phyloP scores from a whole-genome alignment of 2,329 filamentous ascomycete species.

The Botrytis porri region DNA sequence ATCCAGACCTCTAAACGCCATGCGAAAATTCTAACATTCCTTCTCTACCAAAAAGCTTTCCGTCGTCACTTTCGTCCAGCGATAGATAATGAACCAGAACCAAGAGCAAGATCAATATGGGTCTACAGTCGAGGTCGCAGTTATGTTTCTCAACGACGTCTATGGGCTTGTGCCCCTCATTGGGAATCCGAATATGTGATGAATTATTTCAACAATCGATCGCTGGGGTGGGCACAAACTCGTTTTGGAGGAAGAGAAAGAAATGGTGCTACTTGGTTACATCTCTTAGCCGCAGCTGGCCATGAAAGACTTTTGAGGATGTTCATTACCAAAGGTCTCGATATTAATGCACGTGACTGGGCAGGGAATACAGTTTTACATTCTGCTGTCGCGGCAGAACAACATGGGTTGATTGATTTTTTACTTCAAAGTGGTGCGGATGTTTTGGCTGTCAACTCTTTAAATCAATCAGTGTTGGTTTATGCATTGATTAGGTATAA shows the following conservation, averaged over 20 bases:
- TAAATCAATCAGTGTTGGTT: conserved; percentile 11
- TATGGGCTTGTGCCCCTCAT: conserved; percentile 4
- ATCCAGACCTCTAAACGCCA: conserved; percentile 14
- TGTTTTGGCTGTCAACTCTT: background rate
- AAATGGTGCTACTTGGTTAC: conserved; percentile 20
- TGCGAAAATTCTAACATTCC: conserved; percentile 1
- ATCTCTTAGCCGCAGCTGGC: conserved; percentile 4
- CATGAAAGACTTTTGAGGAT: conserved; percentile 12
- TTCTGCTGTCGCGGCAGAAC: conserved; percentile 3
- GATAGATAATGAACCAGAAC: conserved; percentile 8
- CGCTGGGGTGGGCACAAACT: conserved; percentile 15
- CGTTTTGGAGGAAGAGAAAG: conserved; percentile 17
- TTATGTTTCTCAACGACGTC: conserved; percentile 16
- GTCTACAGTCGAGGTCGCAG: conserved; percentile 18
- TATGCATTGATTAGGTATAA: background rate
- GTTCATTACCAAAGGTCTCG: conserved; percentile 12
- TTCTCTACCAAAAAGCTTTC: conserved; percentile 18
- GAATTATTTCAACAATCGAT: conserved; percentile 4
- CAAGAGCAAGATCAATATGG: conserved; percentile 15
- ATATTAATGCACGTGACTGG: conserved; percentile 18
- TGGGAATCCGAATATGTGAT: conserved; percentile 18
- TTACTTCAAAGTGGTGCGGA: conserved; percentile 3
- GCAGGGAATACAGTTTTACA: conserved; percentile 10
- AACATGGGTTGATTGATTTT: background rate
- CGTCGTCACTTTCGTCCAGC: conserved; percentile 15